phyloP scores from a whole-genome alignment of 2,329 filamentous ascomycete genomes.

The Hypoxylon sp. region DNA sequence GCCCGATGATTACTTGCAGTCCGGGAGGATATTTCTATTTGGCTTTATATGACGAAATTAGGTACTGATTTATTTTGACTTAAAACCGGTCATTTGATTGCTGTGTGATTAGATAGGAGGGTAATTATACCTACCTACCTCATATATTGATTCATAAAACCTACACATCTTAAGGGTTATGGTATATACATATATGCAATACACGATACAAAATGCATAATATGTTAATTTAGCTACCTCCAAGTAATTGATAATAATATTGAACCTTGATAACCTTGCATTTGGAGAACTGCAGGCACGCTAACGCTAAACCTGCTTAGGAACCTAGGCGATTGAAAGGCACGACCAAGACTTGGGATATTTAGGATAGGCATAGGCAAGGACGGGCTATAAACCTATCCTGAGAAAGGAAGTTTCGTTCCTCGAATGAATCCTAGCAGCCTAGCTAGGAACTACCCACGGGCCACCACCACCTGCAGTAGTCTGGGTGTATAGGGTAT shows the following conservation, averaged over 20 bases:
- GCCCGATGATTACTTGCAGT: constrained; percentile 4
- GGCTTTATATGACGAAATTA: constrained; percentile 1
- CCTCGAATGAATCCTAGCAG: constrained; percentile 12
- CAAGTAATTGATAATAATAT: not conserved
- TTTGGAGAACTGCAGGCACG: constrained; percentile 20
- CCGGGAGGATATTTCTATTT: not conserved
- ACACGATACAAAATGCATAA: not conserved
- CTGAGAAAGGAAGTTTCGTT: constrained; percentile 25
- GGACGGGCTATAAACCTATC: constrained; percentile 15
- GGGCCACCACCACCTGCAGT: constrained; percentile 40
- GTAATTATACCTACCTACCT: constrained; percentile 5
- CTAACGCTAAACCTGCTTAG: constrained; percentile 11
- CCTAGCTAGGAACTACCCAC: constrained; percentile 26
- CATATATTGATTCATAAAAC: not conserved
- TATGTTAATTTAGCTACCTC: not conserved
- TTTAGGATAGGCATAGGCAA: constrained; percentile 10
- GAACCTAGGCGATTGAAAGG: constrained; percentile 7
- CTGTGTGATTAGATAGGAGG: constrained; percentile 3
- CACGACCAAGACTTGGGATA: constrained; percentile 6
- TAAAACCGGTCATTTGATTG: not conserved
- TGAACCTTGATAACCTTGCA: constrained; percentile 7
- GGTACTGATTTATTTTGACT: not conserved
- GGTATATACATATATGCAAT: not conserved
- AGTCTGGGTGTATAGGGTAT: constrained; percentile 34
- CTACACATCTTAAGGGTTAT: not conserved